Evolutionary conservation across 2,329 filamentous ascomycete species (phyloP).

Genomic region (Cercospora canescens): DNA sequence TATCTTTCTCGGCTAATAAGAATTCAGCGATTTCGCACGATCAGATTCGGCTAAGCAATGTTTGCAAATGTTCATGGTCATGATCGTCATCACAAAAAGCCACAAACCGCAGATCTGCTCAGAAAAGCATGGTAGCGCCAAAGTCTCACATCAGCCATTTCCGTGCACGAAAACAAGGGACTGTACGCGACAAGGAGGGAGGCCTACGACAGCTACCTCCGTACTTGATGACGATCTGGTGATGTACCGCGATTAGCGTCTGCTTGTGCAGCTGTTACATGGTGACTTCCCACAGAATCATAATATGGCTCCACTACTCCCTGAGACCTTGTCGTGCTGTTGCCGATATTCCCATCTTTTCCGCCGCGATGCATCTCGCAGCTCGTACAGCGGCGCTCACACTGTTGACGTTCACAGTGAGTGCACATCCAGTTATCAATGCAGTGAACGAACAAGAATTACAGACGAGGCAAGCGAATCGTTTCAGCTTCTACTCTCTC

Average conservation of each 20-base stretch:
- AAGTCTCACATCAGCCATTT: not conserved
- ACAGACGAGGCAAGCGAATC: conserved; percentile 3
- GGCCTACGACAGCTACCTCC: not conserved
- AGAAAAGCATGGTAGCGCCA: not conserved
- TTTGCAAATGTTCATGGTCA: not conserved
- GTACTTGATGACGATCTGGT: not conserved
- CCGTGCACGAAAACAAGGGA: not conserved
- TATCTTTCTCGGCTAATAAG: not conserved
- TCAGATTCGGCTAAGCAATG: not conserved
- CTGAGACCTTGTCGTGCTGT: not conserved
- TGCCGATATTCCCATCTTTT: not conserved
- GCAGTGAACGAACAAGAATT: not conserved
- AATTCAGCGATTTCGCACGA: not conserved
- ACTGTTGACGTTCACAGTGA: not conserved
- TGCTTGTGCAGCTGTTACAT: not conserved
- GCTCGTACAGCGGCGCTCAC: not conserved
- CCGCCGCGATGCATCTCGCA: not conserved
- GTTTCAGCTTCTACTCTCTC: conserved; percentile 23
- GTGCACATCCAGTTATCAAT: not conserved
- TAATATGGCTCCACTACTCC: not conserved
- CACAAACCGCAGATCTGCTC: conserved; percentile 1
- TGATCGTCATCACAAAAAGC: conserved; percentile 4
- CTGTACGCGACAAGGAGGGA: not conserved
- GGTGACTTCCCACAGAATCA: not conserved
- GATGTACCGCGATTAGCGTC: not conserved